These are phyloP conservation scores for Delitschia confertaspora DNA, from an alignment of 495 filamentous ascomycete genomes.

Conservation along the genomic window DNA sequence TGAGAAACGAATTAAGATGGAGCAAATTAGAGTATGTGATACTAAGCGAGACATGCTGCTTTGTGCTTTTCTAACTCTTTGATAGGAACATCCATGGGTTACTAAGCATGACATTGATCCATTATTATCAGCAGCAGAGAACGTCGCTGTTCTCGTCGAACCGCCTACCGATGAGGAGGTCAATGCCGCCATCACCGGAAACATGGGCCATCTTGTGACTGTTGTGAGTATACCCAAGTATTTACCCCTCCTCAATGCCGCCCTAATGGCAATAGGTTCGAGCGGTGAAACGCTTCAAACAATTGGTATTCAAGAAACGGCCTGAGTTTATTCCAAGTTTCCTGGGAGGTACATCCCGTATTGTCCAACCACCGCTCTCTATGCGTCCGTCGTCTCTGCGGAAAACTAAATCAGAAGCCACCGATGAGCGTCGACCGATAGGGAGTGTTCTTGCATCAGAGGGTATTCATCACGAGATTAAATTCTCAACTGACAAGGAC, in stretches of 20 bases:
- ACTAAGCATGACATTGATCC: conserved; percentile 74
- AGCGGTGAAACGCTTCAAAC: conserved; percentile 83
- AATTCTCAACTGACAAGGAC: too few relatives aligned
- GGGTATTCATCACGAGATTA: conserved; percentile 40
- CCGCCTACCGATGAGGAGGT: conserved; percentile 81
- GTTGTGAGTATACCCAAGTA: conserved; percentile 53
- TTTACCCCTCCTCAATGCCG: not conserved
- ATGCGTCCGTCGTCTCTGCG: conserved; percentile 40
- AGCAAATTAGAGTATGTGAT: conserved; percentile 61
- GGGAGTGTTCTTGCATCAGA: conserved; percentile 43
- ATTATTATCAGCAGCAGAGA: conserved; percentile 73
- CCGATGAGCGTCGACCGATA: conserved; percentile 43
- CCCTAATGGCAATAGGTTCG: conserved; percentile 56
- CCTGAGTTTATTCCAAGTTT: conserved; percentile 48
- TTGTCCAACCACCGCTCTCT: conserved; percentile 49
- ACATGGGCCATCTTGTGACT: conserved; percentile 71
- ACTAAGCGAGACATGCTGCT: too few relatives aligned
- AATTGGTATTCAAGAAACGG: conserved; percentile 40
- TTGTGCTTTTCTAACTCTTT: conserved; percentile 1
- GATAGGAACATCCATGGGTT: conserved; percentile 90
- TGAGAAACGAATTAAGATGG: conserved; percentile 70
- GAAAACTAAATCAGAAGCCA: conserved; percentile 43
- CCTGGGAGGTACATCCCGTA: conserved; percentile 46
- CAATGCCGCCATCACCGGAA: conserved; percentile 80
- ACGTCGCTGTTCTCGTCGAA: conserved; percentile 69